Evolutionary conservation across 192 early-diverging fungal species (phyloP), one percentile per base, ranked within the genome.

Genomic region (Podila verticillata): DNA sequence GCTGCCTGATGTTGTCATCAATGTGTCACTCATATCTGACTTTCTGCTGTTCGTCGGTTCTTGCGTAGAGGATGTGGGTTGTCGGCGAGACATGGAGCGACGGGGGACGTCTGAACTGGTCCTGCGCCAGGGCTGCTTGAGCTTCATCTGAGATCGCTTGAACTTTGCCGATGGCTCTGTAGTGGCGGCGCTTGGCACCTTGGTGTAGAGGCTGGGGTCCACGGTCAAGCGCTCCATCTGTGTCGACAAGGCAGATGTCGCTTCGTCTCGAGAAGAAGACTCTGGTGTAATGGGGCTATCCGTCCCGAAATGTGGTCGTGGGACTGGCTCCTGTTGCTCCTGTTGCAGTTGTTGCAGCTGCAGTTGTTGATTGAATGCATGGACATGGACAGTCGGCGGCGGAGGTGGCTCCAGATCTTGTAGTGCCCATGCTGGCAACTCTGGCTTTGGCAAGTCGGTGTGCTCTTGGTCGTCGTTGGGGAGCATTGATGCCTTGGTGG

Each of bases 351-450:
- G 35, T 35, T 44, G 15, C 56, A 39, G 36, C 22, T 0, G 22
- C 22, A 20, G 65, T 13, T 51, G 51, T 56, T 44, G 61, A 17
- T 20, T 35, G 36, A 44, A 44, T 44, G 39, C 39, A 44, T 44
- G 39, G 39, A 44, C 39, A 44, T 44, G 39, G 39, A 44, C 39
- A 3, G 39, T 44, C 13, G 39, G 39, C 13, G 39, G 39, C 4
- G 39, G 39, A 2, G 39, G 39, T 15, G 39, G 3, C 10, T 44
- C 39, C 39, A 44, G 39, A 44, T 44, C 39, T 44, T 44, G 39
- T 44, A 44, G 15, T 44, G 39, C 73, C 73, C 73, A 75, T 30
- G 65, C 31, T 26, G 72, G 72, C 48, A 74, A 15, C 7, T 59
- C 24, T 26, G 26, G 51, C 32, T 8, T 39, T 15, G 49, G 48